Conservation (phyloP, 129 eudicot species). For the Sambucus nigra region DNA sequence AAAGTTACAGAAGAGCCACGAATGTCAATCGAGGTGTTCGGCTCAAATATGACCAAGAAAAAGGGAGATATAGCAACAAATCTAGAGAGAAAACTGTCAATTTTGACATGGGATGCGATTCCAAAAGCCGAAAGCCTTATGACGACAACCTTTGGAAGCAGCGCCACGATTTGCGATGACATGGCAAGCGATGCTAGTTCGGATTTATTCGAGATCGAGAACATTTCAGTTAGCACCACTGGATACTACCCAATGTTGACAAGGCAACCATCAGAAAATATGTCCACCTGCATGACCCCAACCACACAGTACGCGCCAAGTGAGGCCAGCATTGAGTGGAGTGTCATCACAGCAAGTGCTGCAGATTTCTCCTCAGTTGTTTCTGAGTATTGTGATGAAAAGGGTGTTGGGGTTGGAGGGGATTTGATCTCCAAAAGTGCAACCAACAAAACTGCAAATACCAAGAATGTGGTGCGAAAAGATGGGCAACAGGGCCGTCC, state of each 20-base stretch:
- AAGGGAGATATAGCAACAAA: conserved; percentile 47
- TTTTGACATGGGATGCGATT: conserved; percentile 79
- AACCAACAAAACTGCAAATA: conserved; percentile 1
- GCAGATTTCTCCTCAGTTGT: conserved; percentile 51
- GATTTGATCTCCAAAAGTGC: neutral
- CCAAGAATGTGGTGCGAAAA: conserved; percentile 2
- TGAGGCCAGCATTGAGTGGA: conserved; percentile 79
- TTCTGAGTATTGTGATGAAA: conserved; percentile 43
- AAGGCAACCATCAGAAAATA: conserved; percentile 9
- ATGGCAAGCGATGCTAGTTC: conserved; percentile 78
- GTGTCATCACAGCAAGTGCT: conserved; percentile 74
- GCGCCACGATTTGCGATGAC: conserved; percentile 36
- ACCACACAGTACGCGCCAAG: conserved; percentile 63
- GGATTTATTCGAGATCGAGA: conserved; percentile 79
- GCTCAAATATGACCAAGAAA: conserved; percentile 14
- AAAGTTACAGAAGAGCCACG: conserved; percentile 31
- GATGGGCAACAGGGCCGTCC: conserved; percentile 18
- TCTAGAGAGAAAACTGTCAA: conserved; percentile 61
- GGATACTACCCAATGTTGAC: conserved; percentile 18
- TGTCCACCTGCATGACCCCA: conserved; percentile 33
- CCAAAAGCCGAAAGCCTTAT: conserved; percentile 38
- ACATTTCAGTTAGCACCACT: conserved; percentile 26
- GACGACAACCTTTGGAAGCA: conserved; percentile 12
- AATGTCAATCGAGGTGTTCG: conserved; percentile 67
- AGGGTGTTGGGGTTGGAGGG: conserved; percentile 8